These are phyloP conservation scores for Opeltia flavorubescens DNA, from an alignment of 495 filamentous ascomycete genomes.

Conservation along the genomic window DNA sequence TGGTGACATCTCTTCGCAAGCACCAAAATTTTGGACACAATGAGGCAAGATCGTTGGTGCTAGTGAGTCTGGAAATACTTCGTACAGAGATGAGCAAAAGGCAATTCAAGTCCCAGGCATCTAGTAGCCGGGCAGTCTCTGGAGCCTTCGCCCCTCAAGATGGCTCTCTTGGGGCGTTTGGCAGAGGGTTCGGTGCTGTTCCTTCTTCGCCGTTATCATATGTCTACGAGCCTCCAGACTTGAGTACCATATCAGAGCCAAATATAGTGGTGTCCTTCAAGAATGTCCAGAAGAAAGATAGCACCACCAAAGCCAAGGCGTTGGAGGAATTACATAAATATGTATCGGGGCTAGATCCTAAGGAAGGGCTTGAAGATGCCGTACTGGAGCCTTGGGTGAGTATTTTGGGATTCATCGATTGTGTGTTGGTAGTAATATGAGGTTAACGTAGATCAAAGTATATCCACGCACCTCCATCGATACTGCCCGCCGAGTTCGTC, in stretches of 20 bases:
- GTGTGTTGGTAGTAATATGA: constrained; percentile 19
- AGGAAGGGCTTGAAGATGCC: constrained; percentile 52
- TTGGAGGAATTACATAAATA: constrained; percentile 68
- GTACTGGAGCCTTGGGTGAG: constrained; percentile 80
- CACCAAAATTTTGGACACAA: no score
- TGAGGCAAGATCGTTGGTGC: no score
- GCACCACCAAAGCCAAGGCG: constrained; percentile 83
- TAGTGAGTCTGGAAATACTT: no score
- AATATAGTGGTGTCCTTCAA: constrained; percentile 81
- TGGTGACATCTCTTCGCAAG: no score
- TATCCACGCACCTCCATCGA: constrained; percentile 86
- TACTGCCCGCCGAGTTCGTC: constrained; percentile 70
- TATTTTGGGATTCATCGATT: constrained; percentile 14
- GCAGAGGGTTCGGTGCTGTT: constrained; percentile 22
- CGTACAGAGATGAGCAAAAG: constrained; percentile 45
- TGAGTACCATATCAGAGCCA: constrained; percentile 60
- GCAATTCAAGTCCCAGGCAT: constrained; percentile 54
- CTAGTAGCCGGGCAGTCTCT: constrained; percentile 51
- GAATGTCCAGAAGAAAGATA: constrained; percentile 83
- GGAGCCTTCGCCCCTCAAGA: constrained; percentile 25
- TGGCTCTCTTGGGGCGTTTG: constrained; percentile 25
- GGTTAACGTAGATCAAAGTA: constrained; percentile 49
- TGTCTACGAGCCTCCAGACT: constrained; percentile 69
- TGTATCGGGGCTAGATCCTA: constrained; percentile 32
- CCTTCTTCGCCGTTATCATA: constrained; percentile 57